Percentiles rank a stretch among this genome's conserved stretches.
These are phyloP conservation scores for Pichia deserticola DNA, from an alignment of 805 yeast species.

Conservation along the genomic window DNA sequence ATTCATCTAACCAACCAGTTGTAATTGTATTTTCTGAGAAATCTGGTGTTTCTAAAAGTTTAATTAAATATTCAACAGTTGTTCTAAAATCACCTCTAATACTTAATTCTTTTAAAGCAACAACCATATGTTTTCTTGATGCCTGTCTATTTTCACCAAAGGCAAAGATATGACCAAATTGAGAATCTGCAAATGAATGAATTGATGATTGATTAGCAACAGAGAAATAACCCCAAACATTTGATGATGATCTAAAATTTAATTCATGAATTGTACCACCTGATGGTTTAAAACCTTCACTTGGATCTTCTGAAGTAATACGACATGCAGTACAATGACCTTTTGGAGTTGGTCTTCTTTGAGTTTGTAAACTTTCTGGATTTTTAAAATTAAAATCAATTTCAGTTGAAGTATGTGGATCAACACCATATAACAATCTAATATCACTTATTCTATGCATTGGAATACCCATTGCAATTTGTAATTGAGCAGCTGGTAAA, in stretches of 20 bases:
- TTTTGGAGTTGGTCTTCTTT: slow-evolving; percentile 90
- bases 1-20: slow-evolving; percentile 98
- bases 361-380: slow-evolving; percentile 64
- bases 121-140: slow-evolving; percentile 98
- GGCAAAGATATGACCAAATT: slow-evolving; percentile 98
- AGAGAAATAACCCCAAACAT: slow-evolving; percentile 99
- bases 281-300: slow-evolving; percentile 98
- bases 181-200: slow-evolving; percentile 97
- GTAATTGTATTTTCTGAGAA: slow-evolving; percentile 95
- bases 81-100: slow-evolving; percentile 99
- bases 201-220: slow-evolving; percentile 95
- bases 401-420: slow-evolving; percentile 84
- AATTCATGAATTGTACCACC: slow-evolving; percentile 95
- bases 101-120: slow-evolving; percentile 91
- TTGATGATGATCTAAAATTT: slow-evolving; percentile 93
- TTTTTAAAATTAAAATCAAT: slow-evolving; percentile 85
- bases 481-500: slow-evolving; percentile 96
- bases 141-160: slow-evolving; percentile 98
- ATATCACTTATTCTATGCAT: slow-evolving; percentile 92
- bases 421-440: slow-evolving; percentile 88
- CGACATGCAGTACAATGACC: slow-evolving; percentile 99
- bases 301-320: slow-evolving; percentile 98
- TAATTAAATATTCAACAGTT: slow-evolving; percentile 93
- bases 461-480: slow-evolving; percentile 99
- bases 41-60: slow-evolving; percentile 91